Evolutionary conservation across 2,329 filamentous ascomycete genomes (phyloP), one percentile per base, ranked within the genome.

Genomic region (Fusarium compactum): DNA sequence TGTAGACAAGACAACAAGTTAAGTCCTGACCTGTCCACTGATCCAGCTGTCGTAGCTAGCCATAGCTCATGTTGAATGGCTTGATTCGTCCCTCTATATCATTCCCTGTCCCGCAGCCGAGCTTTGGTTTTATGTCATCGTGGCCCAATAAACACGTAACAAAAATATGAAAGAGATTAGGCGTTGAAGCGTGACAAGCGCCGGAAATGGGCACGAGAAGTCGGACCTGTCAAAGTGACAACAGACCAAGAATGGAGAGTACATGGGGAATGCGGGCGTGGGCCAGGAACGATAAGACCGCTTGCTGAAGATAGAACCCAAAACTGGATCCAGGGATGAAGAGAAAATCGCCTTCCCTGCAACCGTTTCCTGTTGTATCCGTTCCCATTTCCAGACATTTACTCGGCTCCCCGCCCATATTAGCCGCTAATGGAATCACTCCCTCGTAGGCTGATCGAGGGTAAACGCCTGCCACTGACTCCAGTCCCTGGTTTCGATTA

Each of bases 11-110:
- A 56, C 56, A 57, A 16, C 18, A 38, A 18, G 34, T 45, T 64
- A 46, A 45, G 45, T 58, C 51, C 30, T 59, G 46, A 45, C 51
- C 51, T 72, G 46, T 38, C 56, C 47, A 50, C 44, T 57, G 58
- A 50, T 58, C 47, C 50, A 46, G 46, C 46, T 46, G 58, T 54
- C 62, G 66, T 70, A 69, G 66, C 60, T 69, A 63, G 61, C 65
- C 68, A 60, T 76, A 78, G 77, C 77, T 76, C 78, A 79, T 78
- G 78, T 79, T 77, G 76, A 79, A 78, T 78, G 76, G 65, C 72
- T 75, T 70, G 63, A 60, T 38, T 38, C 34, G 18, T 34, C 57
- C 58, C 50, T 61, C 56, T 58, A 67, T 71, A 73, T 70, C 74
- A 71, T 74, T 76, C 70, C 60, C 54, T 55, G 59, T 67, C 46